Base-by-base conservation (phyloP, 129 eudicot species). In the Rutidosis leptorrhynchoides region DNA sequence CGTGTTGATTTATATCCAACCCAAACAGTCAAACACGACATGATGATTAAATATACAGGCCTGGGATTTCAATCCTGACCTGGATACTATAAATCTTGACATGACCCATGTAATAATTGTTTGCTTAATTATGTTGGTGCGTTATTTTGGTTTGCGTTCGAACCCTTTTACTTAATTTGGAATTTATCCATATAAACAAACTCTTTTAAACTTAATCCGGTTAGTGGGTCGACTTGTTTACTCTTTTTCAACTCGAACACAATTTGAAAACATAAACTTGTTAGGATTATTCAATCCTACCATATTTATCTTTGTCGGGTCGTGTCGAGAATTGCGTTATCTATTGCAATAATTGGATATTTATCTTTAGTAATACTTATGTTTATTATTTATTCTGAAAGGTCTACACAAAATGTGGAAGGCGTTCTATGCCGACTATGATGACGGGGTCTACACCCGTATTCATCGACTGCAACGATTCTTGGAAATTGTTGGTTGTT, bases 401-500 rank as follows among this genome's bases (percentile, higher is more conserved):
- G 99, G 85, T 94, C n/a, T 94, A 94, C 75, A 89, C 97, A 33
- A 94, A 82, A 73, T 94, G 94, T 48, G 99, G 99, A 60, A 73
- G 99, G 52, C 89, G 99, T 64, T 93, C 97, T 43, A 84, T 94
- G 88, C 97, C 99, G 22, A 77, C 82, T 35, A 89, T 94, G 97
- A 86, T 94, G 99, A 80, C 83, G 86, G 99, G 97, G 32, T 83
- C 99, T 42, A 84, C 97, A 46, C 86, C 99, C 5, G 94, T 89
- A 24, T 94, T 94, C 77, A 78, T 94, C 16, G 99, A 94, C 74
- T 94, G 99, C 76, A 94, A 94, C 23, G 99, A 94, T 64, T 83
- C 79, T 58, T 94, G 99, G 99, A 94, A 84, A 58, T 74, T 94
- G 82, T 77, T 94, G 64, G 85, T 94, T 51, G 95, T 94, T 74